phyloP scores from a whole-genome alignment of 31 red algal species.

The Asparagopsis taxiformis region DNA sequence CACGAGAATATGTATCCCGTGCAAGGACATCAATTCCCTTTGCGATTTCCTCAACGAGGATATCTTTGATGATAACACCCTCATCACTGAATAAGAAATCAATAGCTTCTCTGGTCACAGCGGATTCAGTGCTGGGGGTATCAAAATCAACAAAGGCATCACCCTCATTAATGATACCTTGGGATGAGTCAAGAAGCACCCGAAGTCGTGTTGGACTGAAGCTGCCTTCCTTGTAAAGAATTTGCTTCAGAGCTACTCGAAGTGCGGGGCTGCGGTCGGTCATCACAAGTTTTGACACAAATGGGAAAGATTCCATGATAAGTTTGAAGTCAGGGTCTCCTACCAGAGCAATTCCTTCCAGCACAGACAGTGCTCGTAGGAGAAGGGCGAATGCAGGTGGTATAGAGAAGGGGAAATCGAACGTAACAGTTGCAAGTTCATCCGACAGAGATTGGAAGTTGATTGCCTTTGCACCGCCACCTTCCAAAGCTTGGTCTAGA shows the following conservation, averaged over 20 bases:
- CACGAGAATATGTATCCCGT: slow-evolving; percentile 45
- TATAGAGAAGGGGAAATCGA: slow-evolving; percentile 87
- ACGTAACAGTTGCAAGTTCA: slow-evolving; percentile 75
- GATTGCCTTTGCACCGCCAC: slow-evolving; percentile 74
- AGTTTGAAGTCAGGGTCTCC: slow-evolving; percentile 90
- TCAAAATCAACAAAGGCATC: slow-evolving; percentile 97
- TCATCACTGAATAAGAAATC: slow-evolving; percentile 81
- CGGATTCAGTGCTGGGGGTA: slow-evolving; percentile 56
- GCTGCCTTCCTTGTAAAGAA: slow-evolving; percentile 86
- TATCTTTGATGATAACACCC: slow-evolving; percentile 67
- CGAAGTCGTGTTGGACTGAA: slow-evolving; percentile 73
- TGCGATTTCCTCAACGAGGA: slow-evolving; percentile 85
- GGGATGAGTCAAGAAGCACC: slow-evolving; percentile 84
- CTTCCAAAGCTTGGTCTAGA: slow-evolving; percentile 81
- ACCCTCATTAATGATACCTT: slow-evolving; percentile 80
- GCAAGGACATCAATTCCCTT: slow-evolving; percentile 75
- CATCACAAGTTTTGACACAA: slow-evolving; percentile 69
- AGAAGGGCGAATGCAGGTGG: slow-evolving; percentile 80
- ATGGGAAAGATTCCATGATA: slow-evolving; percentile 87
- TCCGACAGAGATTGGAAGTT: slow-evolving; percentile 84
- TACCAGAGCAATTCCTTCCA: slow-evolving; percentile 94
- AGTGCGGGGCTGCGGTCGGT: slow-evolving; percentile 61
- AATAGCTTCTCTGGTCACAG: slow-evolving; percentile 54
- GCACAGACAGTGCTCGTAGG: slow-evolving; percentile 71
- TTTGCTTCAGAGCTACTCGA: slow-evolving; percentile 69